Evolutionary conservation across 345 rosid species (phyloP).

Genomic region (Populus davidiana): DNA sequence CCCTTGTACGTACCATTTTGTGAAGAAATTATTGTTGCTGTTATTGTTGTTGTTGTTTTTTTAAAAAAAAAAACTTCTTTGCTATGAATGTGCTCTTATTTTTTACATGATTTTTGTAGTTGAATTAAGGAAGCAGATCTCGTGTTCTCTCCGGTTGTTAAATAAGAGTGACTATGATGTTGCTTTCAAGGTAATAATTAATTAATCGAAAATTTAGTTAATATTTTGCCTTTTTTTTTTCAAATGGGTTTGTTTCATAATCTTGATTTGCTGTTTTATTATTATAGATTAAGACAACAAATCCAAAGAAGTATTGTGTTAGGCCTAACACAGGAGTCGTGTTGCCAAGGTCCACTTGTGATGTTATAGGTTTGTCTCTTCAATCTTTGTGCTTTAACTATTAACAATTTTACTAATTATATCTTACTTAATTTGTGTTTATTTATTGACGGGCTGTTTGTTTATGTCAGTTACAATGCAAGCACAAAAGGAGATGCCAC

Average conservation of each 20-base stretch:
- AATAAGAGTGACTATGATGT: conserved; percentile 65
- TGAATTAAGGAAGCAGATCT: conserved; percentile 81
- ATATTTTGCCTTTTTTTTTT: background rate
- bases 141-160: conserved; percentile 58
- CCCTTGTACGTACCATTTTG: conserved; percentile 39
- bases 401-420: background rate
- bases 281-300: conserved; percentile 77
- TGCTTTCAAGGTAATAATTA: conserved; percentile 65
- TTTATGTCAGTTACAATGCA: conserved; percentile 75
- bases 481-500: conserved; percentile 79
- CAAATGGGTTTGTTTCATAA: background rate
- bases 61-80: background rate
- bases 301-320: conserved; percentile 86
- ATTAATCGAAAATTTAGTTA: background rate
- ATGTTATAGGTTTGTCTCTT: conserved; percentile 56
- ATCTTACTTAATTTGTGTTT: background rate
- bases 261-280: background rate
- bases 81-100: background rate
- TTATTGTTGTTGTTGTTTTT: background rate
- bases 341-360: conserved; percentile 66
- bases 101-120: conserved; percentile 34
- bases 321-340: conserved; percentile 85
- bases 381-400: background rate
- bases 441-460: conserved; percentile 15
- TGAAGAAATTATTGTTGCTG: background rate